Conservation (phyloP, 148 eudicot species). For the Beta vulgaris region DNA sequence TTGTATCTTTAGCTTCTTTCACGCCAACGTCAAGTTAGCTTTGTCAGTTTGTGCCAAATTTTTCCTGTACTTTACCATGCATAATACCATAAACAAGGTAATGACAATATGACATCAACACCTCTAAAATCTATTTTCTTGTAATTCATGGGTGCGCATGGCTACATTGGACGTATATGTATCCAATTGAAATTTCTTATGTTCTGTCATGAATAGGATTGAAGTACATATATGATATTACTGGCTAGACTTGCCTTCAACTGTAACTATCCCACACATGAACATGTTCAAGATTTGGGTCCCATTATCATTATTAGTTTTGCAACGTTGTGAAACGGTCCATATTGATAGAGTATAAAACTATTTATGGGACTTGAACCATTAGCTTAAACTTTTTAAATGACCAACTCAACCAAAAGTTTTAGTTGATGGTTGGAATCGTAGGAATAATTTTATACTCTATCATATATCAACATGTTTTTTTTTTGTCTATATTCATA, state of each 20-base stretch:
- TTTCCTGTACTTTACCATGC: conserved; percentile 26
- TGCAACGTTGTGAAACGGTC: too few species aligned
- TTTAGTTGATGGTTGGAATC: too few species aligned
- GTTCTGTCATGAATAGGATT: conserved; percentile 10
- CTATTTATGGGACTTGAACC: too few species aligned
- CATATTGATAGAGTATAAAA: too few species aligned
- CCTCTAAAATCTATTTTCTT: background rate
- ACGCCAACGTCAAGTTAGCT: conserved; percentile 39
- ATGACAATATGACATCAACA: background rate
- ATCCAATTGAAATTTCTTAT: background rate
- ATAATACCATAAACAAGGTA: background rate
- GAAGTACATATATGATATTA: background rate
- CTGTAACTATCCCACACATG: background rate
- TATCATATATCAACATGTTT: too few species aligned
- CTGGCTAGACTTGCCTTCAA: background rate
- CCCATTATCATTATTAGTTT: background rate
- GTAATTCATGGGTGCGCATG: conserved; percentile 20
- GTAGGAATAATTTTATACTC: too few species aligned
- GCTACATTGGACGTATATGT: conserved; percentile 3
- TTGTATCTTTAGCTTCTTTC: conserved; percentile 32
- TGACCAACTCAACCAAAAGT: too few species aligned
- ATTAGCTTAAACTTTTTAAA: too few species aligned
- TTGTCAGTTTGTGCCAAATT: conserved; percentile 38
- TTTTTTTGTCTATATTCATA: too few species aligned
- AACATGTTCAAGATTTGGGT: background rate